These are phyloP conservation scores for Drechslerella coelobrocha DNA, from an alignment of 2,329 filamentous ascomycete genomes.

Conservation along the genomic window DNA sequence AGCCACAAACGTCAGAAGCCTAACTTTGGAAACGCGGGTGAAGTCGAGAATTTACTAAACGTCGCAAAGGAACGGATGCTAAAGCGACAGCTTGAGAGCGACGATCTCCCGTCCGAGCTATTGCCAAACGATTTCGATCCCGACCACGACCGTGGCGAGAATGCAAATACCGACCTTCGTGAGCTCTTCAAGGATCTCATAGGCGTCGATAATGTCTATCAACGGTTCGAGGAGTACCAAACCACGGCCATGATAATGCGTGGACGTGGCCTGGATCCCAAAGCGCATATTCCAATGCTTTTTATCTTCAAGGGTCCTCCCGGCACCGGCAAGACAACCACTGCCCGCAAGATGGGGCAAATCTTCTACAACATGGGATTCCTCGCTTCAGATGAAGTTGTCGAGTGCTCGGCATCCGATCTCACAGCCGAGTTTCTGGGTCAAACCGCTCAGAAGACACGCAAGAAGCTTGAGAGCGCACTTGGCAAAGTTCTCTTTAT, in stretches of 20 bases:
- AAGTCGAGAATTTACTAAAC: constrained; percentile 73
- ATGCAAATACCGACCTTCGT: constrained; percentile 62
- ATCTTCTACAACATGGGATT: constrained; percentile 78
- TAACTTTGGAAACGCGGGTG: constrained; percentile 75
- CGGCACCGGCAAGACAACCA: constrained; percentile 76
- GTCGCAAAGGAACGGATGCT: constrained; percentile 65
- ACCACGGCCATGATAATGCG: constrained; percentile 64
- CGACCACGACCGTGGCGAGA: constrained; percentile 65
- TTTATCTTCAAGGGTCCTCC: constrained; percentile 73
- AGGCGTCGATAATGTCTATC: constrained; percentile 66
- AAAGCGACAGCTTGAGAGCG: constrained; percentile 57
- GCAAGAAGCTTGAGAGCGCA: constrained; percentile 66
- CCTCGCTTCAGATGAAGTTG: constrained; percentile 66
- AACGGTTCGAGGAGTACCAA: constrained; percentile 65
- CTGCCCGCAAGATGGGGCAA: constrained; percentile 75
- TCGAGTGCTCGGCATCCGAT: constrained; percentile 72
- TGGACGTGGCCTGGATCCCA: constrained; percentile 64
- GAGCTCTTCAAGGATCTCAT: constrained; percentile 67
- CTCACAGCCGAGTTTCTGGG: constrained; percentile 73
- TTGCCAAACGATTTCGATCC: constrained; percentile 65
- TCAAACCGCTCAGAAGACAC: constrained; percentile 72
- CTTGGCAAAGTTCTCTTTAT: constrained; percentile 74
- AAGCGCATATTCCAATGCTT: constrained; percentile 69
- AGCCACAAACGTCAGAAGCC: constrained; percentile 67
- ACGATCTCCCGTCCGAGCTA: constrained; percentile 55